These are phyloP conservation scores for Lactarius sp. DNA, from an alignment of 768 basidiomycete species.

Conservation along the genomic window DNA sequence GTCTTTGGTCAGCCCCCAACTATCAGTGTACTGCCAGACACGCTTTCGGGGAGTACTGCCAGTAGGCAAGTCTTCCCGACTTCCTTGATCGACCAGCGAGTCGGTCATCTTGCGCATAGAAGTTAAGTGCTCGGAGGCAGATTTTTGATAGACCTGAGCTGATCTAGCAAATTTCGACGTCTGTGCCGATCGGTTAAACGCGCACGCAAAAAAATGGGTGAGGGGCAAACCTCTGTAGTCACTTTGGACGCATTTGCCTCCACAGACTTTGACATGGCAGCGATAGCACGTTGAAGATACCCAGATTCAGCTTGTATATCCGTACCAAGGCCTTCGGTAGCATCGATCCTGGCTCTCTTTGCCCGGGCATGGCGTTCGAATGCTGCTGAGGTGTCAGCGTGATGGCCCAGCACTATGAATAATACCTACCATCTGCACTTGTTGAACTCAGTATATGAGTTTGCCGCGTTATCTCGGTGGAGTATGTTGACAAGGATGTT, in stretches of 20 bases:
- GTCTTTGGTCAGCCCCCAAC: slow-evolving; percentile 65
- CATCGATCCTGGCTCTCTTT: slow-evolving; percentile 65
- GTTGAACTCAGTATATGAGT: slow-evolving; percentile 41
- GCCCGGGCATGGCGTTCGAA: slow-evolving; percentile 56
- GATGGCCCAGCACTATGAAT: neutral
- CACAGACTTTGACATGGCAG: slow-evolving; percentile 45
- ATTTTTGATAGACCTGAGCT: slow-evolving; percentile 42
- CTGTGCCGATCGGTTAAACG: slow-evolving; percentile 31
- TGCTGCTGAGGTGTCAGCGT: slow-evolving; percentile 35
- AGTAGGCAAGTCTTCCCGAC: slow-evolving; percentile 58
- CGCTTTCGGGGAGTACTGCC: slow-evolving; percentile 78
- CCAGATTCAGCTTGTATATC: slow-evolving; percentile 51
- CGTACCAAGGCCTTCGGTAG: slow-evolving; percentile 44
- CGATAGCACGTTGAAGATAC: slow-evolving; percentile 45
- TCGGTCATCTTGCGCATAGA: slow-evolving; percentile 47
- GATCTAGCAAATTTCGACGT: slow-evolving; percentile 39
- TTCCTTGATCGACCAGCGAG: slow-evolving; percentile 51
- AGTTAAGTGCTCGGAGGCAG: slow-evolving; percentile 41
- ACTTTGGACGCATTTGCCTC: slow-evolving; percentile 42
- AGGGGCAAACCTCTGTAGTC: slow-evolving; percentile 46
- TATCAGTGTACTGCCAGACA: slow-evolving; percentile 59
- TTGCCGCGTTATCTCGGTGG: slow-evolving; percentile 47
- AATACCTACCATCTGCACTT: slow-evolving; percentile 41
- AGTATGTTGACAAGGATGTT: slow-evolving; percentile 47
- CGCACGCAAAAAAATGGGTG: slow-evolving; percentile 2